A percentile compares a stretch with the other conserved stretches of the same genome.
These are phyloP conservation scores for Alternaria ventricosa DNA, from an alignment of 2,329 filamentous ascomycete species.

Conservation along the genomic window DNA sequence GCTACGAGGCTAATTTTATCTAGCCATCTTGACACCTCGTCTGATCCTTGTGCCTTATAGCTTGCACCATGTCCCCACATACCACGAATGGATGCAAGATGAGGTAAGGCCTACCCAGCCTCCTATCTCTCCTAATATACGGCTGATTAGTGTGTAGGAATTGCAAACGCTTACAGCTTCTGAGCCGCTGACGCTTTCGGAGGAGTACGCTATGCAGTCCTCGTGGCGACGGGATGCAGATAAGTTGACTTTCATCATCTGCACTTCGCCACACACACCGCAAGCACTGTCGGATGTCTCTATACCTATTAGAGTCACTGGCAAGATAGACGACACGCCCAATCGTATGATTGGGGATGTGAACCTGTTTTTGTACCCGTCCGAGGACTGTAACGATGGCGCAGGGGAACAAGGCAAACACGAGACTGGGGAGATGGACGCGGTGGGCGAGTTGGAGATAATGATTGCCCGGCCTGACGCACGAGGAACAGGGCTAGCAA, in stretches of 20 bases:
- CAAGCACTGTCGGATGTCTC: background rate
- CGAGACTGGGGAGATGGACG: background rate
- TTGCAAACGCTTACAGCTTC: constrained; percentile 88
- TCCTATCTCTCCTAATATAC: background rate
- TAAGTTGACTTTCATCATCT: constrained; percentile 92
- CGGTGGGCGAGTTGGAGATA: constrained; percentile 79
- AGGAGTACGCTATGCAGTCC: constrained; percentile 90
- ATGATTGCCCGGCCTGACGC: constrained; percentile 74
- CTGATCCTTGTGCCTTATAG: constrained; percentile 86
- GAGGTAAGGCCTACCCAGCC: constrained; percentile 53
- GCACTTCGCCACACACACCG: constrained; percentile 43
- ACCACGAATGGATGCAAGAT: constrained; percentile 93
- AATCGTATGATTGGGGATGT: constrained; percentile 58
- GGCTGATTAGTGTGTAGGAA: constrained; percentile 41
- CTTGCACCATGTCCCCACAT: constrained; percentile 77
- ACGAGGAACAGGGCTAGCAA: constrained; percentile 70
- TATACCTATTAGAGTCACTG: background rate
- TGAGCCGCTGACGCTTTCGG: constrained; percentile 76
- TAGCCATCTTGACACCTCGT: constrained; percentile 70
- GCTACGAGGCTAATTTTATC: background rate
- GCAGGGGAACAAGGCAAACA: constrained; percentile 7
- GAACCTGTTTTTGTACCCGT: constrained; percentile 72
- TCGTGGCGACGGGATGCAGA: constrained; percentile 83
- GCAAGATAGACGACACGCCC: constrained; percentile 59
- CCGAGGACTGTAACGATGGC: constrained; percentile 23